A percentile compares a stretch with the other conserved stretches of the same genome.
Conservation (phyloP, 768 basidiomycete genomes). For the Macrolepiota dolichaula region DNA sequence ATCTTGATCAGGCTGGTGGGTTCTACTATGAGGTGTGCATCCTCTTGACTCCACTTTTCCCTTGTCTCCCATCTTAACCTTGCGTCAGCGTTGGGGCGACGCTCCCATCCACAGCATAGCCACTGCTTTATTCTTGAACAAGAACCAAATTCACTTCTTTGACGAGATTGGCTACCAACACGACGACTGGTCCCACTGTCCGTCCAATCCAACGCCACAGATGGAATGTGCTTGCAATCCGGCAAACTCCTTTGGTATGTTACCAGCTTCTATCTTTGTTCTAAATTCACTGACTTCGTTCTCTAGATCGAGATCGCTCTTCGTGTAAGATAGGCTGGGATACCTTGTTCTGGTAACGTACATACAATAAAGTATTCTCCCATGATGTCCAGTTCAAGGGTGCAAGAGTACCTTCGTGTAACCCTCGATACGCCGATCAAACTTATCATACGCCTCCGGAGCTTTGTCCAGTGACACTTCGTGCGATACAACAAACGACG, state of each 20-base stretch:
- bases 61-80: conserved; percentile 28
- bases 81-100: conserved; percentile 72
- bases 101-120: conserved; percentile 86
- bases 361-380: background rate
- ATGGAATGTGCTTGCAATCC: conserved; percentile 60
- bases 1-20: conserved; percentile 59
- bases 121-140: conserved; percentile 66
- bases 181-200: conserved; percentile 73
- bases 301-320: conserved; percentile 7
- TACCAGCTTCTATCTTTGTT: background rate
- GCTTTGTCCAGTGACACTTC: conserved; percentile 47
- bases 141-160: conserved; percentile 80
- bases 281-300: background rate
- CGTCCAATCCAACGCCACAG: conserved; percentile 41
- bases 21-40: conserved; percentile 66
- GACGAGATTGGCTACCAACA: conserved; percentile 82
- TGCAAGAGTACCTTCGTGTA: conserved; percentile 52
- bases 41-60: conserved; percentile 19
- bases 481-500: conserved; percentile 53
- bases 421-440: conserved; percentile 50
- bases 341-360: conserved; percentile 8
- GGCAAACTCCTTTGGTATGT: conserved; percentile 57
- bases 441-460: conserved; percentile 48
- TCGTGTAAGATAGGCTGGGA: conserved; percentile 7
- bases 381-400: conserved; percentile 27